Base-by-base conservation (phyloP, 805 yeast genomes). In the Candida ortonii region DNA sequence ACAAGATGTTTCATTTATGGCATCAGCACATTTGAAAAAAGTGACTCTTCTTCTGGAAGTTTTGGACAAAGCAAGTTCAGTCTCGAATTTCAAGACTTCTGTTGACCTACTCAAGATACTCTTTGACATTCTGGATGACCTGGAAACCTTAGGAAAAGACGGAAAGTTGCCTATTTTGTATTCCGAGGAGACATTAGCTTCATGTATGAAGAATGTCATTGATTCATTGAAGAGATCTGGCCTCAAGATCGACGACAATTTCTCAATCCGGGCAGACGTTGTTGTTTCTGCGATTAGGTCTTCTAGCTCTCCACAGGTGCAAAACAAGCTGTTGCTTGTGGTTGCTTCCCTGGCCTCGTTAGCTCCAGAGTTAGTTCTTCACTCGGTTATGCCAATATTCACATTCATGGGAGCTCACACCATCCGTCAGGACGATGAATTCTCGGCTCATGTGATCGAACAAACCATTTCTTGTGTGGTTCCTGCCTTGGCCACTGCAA, bases 401-500 rank as follows among this genome's bases (percentile, higher is more conserved):
- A 93, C 98, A 1, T 93, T 93, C 52, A 93, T 93, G 97, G 98
- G 98, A 40, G 95, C 97, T 9, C 95, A 88, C 53, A 89, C 97
- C 10, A 76, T 93, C 33, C 81, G 96, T 52, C 96, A 93, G 62
- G 98, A 93, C 59, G 97, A 93, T 59, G 97, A 87, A 55, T 90
- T 85, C 53, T 87, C 97, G 0, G 83, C 83, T 20, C 84, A 84
- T 46, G 97, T 89, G 28, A 87, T 93, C 43, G 95, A 88, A 52
- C 93, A 86, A 56, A 90, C 98, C 2, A 82, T 93, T 31, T 65
- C 83, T 15, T 80, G 84, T 49, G 96, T 93, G 31, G 80, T 93
- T 22, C 97, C 98, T 5, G 96, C 97, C 0, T 70, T 90, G 41
- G 78, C 88, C 2, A 52, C 62, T 14, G 61, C 70, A 9, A 59